A percentile compares a stretch with the other conserved stretches of the same genome.
Evolutionary conservation across 2,329 filamentous ascomycete species (phyloP).

Genomic region (Aspergillus ochraceoroseus): DNA sequence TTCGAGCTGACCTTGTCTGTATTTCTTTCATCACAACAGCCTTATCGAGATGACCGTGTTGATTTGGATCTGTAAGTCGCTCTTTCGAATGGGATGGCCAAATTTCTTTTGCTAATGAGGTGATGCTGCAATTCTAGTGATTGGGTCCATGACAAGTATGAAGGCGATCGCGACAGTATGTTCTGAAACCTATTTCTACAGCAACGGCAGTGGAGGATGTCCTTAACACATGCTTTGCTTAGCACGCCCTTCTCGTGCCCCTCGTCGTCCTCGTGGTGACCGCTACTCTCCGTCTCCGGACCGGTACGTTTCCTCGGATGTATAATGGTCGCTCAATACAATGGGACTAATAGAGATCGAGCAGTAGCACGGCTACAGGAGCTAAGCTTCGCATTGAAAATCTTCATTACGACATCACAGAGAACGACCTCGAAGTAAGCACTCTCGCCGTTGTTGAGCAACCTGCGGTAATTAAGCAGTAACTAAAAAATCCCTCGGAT

Average conservation of each 20-base stretch:
- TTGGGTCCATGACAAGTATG: constrained; percentile 91
- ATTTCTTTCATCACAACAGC: constrained; percentile 39
- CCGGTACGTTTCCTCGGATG: constrained; percentile 28
- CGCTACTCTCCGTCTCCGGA: constrained; percentile 36
- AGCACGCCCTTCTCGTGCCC: constrained; percentile 44
- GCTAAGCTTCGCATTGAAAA: constrained; percentile 80
- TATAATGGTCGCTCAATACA: too few species aligned
- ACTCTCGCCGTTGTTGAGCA: neutral
- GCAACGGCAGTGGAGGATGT: constrained; percentile 4
- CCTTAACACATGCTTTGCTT: constrained; percentile 21
- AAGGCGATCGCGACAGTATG: constrained; percentile 60
- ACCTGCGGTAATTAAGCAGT: neutral
- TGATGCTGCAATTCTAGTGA: too few species aligned
- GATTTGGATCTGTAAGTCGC: constrained; percentile 47
- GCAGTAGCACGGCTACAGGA: constrained; percentile 51
- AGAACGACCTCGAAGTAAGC: constrained; percentile 71
- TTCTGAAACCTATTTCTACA: constrained; percentile 16
- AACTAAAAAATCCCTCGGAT: neutral
- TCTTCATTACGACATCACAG: constrained; percentile 84
- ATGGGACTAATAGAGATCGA: constrained; percentile 14
- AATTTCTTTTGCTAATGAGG: too few species aligned
- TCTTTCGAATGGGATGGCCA: too few species aligned
- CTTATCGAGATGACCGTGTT: constrained; percentile 43
- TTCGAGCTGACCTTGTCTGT: constrained; percentile 44
- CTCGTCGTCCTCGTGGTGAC: constrained; percentile 36